Evolutionary conservation across 805 yeast species (phyloP).

Genomic region (Schizosaccharomyces lindneri): DNA sequence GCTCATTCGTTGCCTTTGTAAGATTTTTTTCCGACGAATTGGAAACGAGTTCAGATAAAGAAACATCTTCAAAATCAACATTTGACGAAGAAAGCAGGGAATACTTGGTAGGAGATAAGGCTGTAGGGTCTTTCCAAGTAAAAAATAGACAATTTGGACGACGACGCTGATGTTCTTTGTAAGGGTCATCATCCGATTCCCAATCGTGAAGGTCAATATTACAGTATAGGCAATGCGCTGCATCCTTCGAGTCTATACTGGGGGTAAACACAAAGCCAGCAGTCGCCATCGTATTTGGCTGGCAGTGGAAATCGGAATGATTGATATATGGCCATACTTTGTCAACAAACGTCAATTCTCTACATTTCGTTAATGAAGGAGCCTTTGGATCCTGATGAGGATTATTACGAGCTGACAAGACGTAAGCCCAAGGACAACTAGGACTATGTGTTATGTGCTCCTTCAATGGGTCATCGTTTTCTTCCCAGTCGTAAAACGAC

Average conservation of each 20-base stretch:
- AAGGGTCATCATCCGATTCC: constrained; percentile 41
- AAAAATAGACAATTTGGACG: not conserved
- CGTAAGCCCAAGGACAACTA: constrained; percentile 16
- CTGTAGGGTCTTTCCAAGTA: not conserved
- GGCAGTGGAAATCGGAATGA: not conserved
- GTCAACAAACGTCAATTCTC: constrained; percentile 15
- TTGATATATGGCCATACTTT: constrained; percentile 23
- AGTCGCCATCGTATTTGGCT: constrained; percentile 18
- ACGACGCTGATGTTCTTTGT: not conserved
- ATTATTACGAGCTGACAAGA: constrained; percentile 4
- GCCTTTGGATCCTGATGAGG: constrained; percentile 8
- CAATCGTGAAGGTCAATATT: constrained; percentile 43
- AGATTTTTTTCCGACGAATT: too few species aligned
- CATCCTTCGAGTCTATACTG: constrained; percentile 21
- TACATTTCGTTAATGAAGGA: constrained; percentile 7
- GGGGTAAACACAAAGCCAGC: constrained; percentile 46
- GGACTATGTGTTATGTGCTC: constrained; percentile 22
- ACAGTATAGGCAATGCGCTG: constrained; percentile 41
- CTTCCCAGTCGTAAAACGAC: constrained; percentile 34
- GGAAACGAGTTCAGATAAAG: not conserved
- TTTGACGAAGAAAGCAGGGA: not conserved
- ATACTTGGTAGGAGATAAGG: not conserved
- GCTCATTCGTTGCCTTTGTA: too few species aligned
- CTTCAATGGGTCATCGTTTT: constrained; percentile 22
- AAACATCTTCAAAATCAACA: not conserved